A percentile compares a stretch with the other conserved stretches of the same genome.
These are phyloP conservation scores for Cryptosporidium tyzzeri DNA, from an alignment of 169 alveolate species.

Conservation along the genomic window DNA sequence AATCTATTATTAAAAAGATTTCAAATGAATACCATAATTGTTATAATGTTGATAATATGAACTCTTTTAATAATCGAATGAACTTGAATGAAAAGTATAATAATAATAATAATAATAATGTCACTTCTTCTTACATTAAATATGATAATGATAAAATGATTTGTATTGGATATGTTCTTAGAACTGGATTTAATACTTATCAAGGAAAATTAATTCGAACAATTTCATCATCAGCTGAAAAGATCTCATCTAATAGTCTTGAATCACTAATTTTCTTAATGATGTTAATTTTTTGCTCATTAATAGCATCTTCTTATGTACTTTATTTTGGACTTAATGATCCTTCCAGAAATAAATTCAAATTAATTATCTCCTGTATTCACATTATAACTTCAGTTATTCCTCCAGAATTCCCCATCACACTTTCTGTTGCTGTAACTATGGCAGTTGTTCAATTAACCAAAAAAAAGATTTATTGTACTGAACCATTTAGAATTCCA, in stretches of 20 bases:
- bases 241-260: slow-evolving; percentile 89
- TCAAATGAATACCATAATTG: slow-evolving; percentile 7
- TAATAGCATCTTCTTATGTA: slow-evolving; percentile 93
- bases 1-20: slow-evolving; percentile 8
- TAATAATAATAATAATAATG: neutral
- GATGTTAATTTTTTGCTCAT: slow-evolving; percentile 92
- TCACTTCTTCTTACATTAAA: slow-evolving; percentile 5
- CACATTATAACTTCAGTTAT: slow-evolving; percentile 97
- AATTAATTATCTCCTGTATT: slow-evolving; percentile 93
- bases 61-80: neutral
- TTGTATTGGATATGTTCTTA: slow-evolving; percentile 83
- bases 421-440: slow-evolving; percentile 96
- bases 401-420: slow-evolving; percentile 99
- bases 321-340: slow-evolving; percentile 86
- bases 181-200: slow-evolving; percentile 85
- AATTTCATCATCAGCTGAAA: slow-evolving; percentile 93
- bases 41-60: neutral
- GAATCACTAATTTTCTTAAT: slow-evolving; percentile 94
- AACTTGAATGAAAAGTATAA: slow-evolving; percentile 15
- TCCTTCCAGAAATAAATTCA: slow-evolving; percentile 86
- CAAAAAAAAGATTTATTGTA: slow-evolving; percentile 94
- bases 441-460: slow-evolving; percentile 92
- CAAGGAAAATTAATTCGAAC: slow-evolving; percentile 97
- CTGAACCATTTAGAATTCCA: slow-evolving; percentile 98
- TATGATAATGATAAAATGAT: slow-evolving; percentile 50